Evolutionary conservation across 208 protist genomes (phyloP).

Genomic region (Jaenimonas drosophilae): DNA sequence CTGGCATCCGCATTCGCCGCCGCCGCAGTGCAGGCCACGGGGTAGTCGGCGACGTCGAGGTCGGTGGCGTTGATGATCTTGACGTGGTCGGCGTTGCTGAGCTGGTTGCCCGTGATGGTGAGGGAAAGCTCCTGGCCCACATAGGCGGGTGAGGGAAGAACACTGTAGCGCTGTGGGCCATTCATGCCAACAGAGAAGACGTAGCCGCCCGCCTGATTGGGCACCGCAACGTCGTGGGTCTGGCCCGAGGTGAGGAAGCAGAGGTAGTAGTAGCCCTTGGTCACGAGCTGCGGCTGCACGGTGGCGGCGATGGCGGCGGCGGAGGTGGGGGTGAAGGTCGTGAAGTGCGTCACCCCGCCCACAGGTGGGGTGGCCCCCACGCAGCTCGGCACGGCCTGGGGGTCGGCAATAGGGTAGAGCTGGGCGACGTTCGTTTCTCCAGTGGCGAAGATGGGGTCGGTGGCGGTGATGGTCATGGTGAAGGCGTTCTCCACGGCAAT

Average conservation of each 20-base stretch:
- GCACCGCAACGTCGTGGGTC: constrained; percentile 36
- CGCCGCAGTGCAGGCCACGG: constrained; percentile 23
- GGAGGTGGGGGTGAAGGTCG: constrained; percentile 43
- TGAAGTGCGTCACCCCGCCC: constrained; percentile 42
- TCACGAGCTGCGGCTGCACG: constrained; percentile 36
- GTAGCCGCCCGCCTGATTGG: constrained; percentile 54
- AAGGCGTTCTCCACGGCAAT: constrained; percentile 37
- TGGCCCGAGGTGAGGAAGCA: constrained; percentile 75
- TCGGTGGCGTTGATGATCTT: constrained; percentile 51
- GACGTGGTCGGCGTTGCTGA: constrained; percentile 52
- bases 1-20: constrained; percentile 56
- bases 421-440: constrained; percentile 22
- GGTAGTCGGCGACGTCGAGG: constrained; percentile 14
- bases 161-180: constrained; percentile 68
- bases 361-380: constrained; percentile 13
- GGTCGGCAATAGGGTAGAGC: constrained; percentile 27
- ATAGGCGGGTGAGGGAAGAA: constrained; percentile 43
- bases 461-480: constrained; percentile 43
- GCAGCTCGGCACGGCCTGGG: constrained; percentile 27
- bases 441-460: constrained; percentile 56
- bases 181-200: constrained; percentile 73
- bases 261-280: constrained; percentile 65
- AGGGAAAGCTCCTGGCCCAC: constrained; percentile 56
- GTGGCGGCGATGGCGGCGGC: constrained; percentile 31
- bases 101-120: constrained; percentile 55